A percentile compares a stretch with the other conserved stretches of the same genome.
These are phyloP conservation scores for Claviceps monticola DNA, from an alignment of 2,329 filamentous ascomycete species.

Conservation along the genomic window DNA sequence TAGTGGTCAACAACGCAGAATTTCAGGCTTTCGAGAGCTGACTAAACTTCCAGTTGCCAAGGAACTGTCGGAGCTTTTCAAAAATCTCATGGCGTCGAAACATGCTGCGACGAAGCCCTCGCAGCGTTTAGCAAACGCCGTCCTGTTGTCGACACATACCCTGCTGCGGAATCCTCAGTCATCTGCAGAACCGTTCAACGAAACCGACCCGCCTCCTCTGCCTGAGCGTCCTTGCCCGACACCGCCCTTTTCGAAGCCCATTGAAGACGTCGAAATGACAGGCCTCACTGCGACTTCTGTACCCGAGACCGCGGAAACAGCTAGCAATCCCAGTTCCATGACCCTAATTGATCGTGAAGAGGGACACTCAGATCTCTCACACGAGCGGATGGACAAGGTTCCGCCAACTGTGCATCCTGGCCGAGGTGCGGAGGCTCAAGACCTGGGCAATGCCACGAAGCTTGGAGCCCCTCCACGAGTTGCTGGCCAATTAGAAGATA, in stretches of 20 bases:
- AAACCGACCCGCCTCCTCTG: slow-evolving; percentile 30
- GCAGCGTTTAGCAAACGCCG: slow-evolving; percentile 66
- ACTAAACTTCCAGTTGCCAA: slow-evolving; percentile 48
- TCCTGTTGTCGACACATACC: slow-evolving; percentile 44
- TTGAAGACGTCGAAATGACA: slow-evolving; percentile 21
- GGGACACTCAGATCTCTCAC: slow-evolving; percentile 21
- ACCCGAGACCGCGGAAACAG: slow-evolving; percentile 21
- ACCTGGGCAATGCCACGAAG: slow-evolving; percentile 2
- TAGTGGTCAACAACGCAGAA: background rate
- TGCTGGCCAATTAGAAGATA: background rate
- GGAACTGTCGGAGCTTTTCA: slow-evolving; percentile 58
- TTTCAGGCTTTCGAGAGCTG: slow-evolving; percentile 19
- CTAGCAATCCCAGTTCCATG: slow-evolving; percentile 35
- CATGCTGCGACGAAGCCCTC: slow-evolving; percentile 53
- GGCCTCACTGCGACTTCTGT: slow-evolving; percentile 18
- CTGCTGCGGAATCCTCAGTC: slow-evolving; percentile 20
- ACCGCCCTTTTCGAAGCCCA: slow-evolving; percentile 15
- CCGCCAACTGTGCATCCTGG: slow-evolving; percentile 6
- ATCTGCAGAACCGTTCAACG: slow-evolving; percentile 11
- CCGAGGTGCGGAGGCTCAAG: slow-evolving; percentile 4
- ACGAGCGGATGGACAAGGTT: slow-evolving; percentile 18
- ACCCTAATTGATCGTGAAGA: slow-evolving; percentile 35
- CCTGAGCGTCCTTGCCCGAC: slow-evolving; percentile 33
- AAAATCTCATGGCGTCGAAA: slow-evolving; percentile 51
- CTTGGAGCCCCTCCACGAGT: background rate